Percentiles rank a stretch among this genome's conserved stretches.
Conservation (phyloP, 2,329 filamentous ascomycete species). For the Trichoderma sp. region DNA sequence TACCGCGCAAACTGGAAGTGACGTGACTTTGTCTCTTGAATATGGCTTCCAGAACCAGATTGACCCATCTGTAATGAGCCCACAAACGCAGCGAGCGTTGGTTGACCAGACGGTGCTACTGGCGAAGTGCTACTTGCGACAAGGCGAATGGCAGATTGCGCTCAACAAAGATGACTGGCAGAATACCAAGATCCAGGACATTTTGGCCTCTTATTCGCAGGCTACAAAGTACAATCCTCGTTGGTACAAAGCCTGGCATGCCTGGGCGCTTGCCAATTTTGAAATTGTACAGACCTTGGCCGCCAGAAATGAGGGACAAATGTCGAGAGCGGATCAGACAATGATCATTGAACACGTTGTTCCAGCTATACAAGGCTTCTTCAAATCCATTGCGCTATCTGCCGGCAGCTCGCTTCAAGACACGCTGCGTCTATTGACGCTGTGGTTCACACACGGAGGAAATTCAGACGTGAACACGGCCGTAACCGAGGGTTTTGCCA, state of each 20-base stretch:
- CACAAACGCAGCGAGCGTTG: conserved; percentile 56
- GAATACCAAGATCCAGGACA: conserved; percentile 81
- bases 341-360: conserved; percentile 87
- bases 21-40: conserved; percentile 50
- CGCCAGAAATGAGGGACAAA: conserved; percentile 62
- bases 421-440: conserved; percentile 84
- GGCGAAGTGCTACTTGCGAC: conserved; percentile 93
- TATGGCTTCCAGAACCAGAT: conserved; percentile 55
- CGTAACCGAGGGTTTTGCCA: conserved; percentile 86
- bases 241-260: conserved; percentile 99
- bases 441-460: conserved; percentile 96
- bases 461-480: conserved; percentile 84
- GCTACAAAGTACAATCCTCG: conserved; percentile 92
- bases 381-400: conserved; percentile 93
- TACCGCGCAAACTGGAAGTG: conserved; percentile 51
- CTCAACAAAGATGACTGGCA: conserved; percentile 89
- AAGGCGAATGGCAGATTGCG: conserved; percentile 92
- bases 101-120: conserved; percentile 72
- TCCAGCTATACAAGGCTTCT: conserved; percentile 93
- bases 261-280: conserved; percentile 97
- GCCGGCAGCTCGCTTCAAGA: conserved; percentile 93
- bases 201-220: conserved; percentile 85
- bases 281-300: conserved; percentile 89
- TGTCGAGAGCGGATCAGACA: conserved; percentile 56
- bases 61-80: conserved; percentile 51